Conservation (phyloP, 352 stramenopile species). For the Sclerospora graminicola region DNA sequence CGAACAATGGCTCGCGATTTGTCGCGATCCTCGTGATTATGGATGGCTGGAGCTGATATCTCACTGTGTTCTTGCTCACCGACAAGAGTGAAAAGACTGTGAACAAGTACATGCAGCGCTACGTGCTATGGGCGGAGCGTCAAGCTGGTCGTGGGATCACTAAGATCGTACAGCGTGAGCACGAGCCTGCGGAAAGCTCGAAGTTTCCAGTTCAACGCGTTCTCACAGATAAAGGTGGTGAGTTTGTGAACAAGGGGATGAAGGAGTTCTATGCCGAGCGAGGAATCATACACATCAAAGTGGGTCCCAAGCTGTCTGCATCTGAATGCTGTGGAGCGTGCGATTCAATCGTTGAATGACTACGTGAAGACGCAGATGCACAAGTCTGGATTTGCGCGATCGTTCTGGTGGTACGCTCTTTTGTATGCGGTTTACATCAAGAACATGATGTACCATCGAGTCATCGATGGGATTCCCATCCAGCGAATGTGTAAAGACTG, state of each 20-base stretch:
- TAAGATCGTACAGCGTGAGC: conserved; percentile 4
- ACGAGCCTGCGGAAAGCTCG: background rate
- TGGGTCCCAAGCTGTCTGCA: conserved; percentile 3
- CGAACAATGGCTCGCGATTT: background rate
- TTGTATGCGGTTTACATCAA: conserved; percentile 6
- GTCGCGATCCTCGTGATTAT: conserved; percentile 1
- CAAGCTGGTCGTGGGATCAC: conserved; percentile 2
- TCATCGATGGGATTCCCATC: background rate
- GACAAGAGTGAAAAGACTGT: background rate
- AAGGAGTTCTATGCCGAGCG: background rate
- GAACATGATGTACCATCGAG: conserved; percentile 1
- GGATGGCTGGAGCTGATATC: conserved; percentile 3
- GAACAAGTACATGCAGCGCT: conserved; percentile 3
- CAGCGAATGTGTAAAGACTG: conserved; percentile 1
- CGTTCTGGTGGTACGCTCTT: conserved; percentile 5
- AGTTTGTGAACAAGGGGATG: background rate
- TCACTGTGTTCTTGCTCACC: background rate
- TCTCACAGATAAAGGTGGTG: too few relatives aligned
- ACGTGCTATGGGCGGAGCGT: conserved; percentile 3
- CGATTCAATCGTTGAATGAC: conserved; percentile 3
- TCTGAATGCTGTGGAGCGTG: conserved; percentile 1
- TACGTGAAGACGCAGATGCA: conserved; percentile 5
- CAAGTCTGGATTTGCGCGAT: background rate
- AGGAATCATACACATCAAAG: conserved; percentile 3
- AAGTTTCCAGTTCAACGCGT: background rate